These are phyloP conservation scores for Isatis tinctoria DNA, from an alignment of 345 rosid genomes.

Conservation along the genomic window DNA sequence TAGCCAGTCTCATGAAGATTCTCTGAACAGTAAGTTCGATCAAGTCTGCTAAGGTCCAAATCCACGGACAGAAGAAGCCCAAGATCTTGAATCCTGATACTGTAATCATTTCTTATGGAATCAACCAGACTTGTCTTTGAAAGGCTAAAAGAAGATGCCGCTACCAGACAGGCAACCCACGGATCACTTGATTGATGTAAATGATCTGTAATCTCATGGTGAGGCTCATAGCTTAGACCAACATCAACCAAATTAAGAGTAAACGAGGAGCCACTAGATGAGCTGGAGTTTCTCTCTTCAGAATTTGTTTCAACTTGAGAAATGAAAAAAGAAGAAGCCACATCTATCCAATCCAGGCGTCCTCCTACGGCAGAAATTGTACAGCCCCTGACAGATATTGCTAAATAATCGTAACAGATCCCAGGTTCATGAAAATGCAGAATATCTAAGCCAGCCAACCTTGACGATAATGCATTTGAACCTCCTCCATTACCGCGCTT, in stretches of 20 bases:
- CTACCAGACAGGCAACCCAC: constrained; percentile 70
- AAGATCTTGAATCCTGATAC: constrained; percentile 68
- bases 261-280: constrained; percentile 49
- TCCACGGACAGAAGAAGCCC: constrained; percentile 78
- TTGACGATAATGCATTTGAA: constrained; percentile 80
- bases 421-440: constrained; percentile 59
- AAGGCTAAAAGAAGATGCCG: constrained; percentile 75
- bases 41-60: constrained; percentile 42
- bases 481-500: constrained; percentile 97
- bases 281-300: constrained; percentile 34
- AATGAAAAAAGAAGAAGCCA: constrained; percentile 62
- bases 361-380: constrained; percentile 88
- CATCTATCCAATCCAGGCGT: constrained; percentile 89
- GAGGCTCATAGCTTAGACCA: constrained; percentile 88
- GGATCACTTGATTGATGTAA: constrained; percentile 36
- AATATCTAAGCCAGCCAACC: constrained; percentile 83
- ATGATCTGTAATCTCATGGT: constrained; percentile 38
- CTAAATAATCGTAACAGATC: constrained; percentile 40
- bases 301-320: constrained; percentile 34
- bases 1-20: constrained; percentile 65
- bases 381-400: constrained; percentile 64
- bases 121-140: constrained; percentile 41
- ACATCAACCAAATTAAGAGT: constrained; percentile 72
- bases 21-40: constrained; percentile 51
- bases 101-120: constrained; percentile 45